Base-by-base conservation (phyloP, 768 basidiomycete genomes). In the Pilatotrama ljubarskyi region DNA sequence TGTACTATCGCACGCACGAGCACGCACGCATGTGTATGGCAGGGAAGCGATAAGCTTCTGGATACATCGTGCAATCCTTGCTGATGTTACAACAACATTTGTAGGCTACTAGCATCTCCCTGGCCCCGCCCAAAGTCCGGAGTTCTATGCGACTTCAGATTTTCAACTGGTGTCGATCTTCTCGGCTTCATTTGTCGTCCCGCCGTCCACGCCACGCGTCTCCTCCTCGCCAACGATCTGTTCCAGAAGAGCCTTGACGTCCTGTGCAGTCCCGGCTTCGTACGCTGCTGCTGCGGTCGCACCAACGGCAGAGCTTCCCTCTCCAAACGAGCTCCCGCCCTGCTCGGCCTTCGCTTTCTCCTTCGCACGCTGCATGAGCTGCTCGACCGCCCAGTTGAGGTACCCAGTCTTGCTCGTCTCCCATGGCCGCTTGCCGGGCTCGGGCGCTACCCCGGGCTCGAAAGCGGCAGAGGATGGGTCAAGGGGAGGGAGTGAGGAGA, bases 371-470 rank as follows among this genome's bases (percentile, higher is more conserved):
- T 67, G 55, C 43, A 89, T 63, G 8, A 89, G 70, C 69, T 84
- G 82, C 18, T 76, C 76, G 1, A 85, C 76, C 0, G 88, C 91
- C 93, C 93, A 95, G 59, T 85, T 84, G 5, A 87, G 69, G 70
- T 94, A 95, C 5, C 90, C 91, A 1, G 81, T 79, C 69, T 83
- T 82, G 70, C 82, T 85, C 37, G 84, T 82, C 74, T 93, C 90
- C 91, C 92, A 94, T 10, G 81, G 81, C 40, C 85, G 82, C 70
- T 90, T 90, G 0, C 88, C 85, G 0, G 85, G 83, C 58, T 85
- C 82, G 3, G 78, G 69, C 3, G 69, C 62, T 17, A 55, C 24
- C 17, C 55, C 62, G 3, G 60, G 54, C n/a, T 61, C 55, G 20
- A 51, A n/a, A 18, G 40, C 58, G 9, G 62, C 52, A 14, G 62